A percentile compares a stretch with the other conserved stretches of the same genome.
Evolutionary conservation across 495 filamentous ascomycete genomes (phyloP).

Genomic region (Melanomma pulvis-pyrius): DNA sequence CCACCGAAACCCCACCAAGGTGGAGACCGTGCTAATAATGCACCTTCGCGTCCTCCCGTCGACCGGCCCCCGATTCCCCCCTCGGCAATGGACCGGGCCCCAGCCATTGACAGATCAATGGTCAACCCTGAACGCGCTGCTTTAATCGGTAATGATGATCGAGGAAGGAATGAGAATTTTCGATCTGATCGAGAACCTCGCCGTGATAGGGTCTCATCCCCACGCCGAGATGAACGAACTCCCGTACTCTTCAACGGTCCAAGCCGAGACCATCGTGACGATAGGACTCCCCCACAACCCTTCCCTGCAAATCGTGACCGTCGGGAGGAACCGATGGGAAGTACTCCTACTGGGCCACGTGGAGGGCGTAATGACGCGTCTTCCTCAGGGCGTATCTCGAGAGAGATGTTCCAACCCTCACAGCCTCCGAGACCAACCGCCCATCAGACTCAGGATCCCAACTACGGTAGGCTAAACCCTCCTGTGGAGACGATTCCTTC

Average conservation of each 20-base stretch:
- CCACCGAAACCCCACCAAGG: neutral
- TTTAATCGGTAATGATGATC: slow-evolving; percentile 48
- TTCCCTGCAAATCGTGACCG: slow-evolving; percentile 34
- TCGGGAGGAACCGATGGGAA: slow-evolving; percentile 33
- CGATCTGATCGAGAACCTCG: slow-evolving; percentile 49
- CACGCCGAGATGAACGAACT: slow-evolving; percentile 51
- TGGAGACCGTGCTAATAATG: slow-evolving; percentile 10
- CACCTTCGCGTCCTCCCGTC: neutral
- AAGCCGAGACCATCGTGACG: slow-evolving; percentile 52
- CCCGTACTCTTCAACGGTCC: slow-evolving; percentile 41
- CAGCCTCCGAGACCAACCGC: slow-evolving; percentile 23
- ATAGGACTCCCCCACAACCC: slow-evolving; percentile 19
- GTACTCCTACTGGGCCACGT: slow-evolving; percentile 43
- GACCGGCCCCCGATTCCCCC: slow-evolving; percentile 11
- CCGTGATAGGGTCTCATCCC: slow-evolving; percentile 55
- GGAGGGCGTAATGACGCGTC: slow-evolving; percentile 30
- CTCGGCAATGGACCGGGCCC: slow-evolving; percentile 12
- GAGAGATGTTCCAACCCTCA: slow-evolving; percentile 37
- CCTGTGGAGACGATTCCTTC: slow-evolving; percentile 66
- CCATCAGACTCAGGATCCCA: slow-evolving; percentile 42
- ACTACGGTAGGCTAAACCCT: slow-evolving; percentile 50
- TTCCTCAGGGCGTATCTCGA: slow-evolving; percentile 8
- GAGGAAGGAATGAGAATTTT: slow-evolving; percentile 28
- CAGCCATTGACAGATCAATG: slow-evolving; percentile 36
- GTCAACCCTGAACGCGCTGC: slow-evolving; percentile 63